Evolutionary conservation across 306 rosid species (phyloP), one percentile per base, ranked within the genome.

Genomic region (Cyclanthera cordifolia): DNA sequence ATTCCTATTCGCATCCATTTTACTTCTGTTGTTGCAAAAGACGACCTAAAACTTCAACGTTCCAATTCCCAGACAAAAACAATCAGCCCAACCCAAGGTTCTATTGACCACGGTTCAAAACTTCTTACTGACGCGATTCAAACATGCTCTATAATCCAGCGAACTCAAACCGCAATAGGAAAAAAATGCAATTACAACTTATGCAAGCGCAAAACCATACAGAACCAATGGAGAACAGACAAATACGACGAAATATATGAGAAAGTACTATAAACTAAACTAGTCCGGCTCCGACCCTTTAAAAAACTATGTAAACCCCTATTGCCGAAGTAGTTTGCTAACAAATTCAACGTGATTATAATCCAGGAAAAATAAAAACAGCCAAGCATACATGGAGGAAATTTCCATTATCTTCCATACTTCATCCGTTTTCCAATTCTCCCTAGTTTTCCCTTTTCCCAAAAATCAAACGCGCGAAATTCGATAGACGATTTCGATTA

Each of bases 51-150:
- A 23, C 21, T 6, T 2, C 37, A 43, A 41, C 7, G 1, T 65
- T 21, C 37, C 14, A 23, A 45, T 21, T 65, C 53, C 30, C 53
- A 23, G 37, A 43, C 4, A 14, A 65, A 37, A 64, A 20, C 70
- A 64, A 23, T 64, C 70, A 41, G 70, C 45, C 53, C 70, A 15
- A 41, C 20, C 70, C 17, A 6, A 12, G 1, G 30, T 52, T 64
- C 70, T 21, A 65, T 23, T 45, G 14, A 65, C 70, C 37, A 45
- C 52, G 14, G 53, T 41, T 65, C 70, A 64, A 64, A 41, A 64
- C 53, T 21, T 43, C 53, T 43, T 53, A 43, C 52, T 15, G 20
- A 12, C 53, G 20, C 69, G 32, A 64, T 64, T 64, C 52, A 64
- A 64, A 64, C 52, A 41, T 64, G 47, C 67, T 34, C 67, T 19